Conservation (phyloP, 2,329 filamentous ascomycete species). For the Aspergillus cejpii region DNA sequence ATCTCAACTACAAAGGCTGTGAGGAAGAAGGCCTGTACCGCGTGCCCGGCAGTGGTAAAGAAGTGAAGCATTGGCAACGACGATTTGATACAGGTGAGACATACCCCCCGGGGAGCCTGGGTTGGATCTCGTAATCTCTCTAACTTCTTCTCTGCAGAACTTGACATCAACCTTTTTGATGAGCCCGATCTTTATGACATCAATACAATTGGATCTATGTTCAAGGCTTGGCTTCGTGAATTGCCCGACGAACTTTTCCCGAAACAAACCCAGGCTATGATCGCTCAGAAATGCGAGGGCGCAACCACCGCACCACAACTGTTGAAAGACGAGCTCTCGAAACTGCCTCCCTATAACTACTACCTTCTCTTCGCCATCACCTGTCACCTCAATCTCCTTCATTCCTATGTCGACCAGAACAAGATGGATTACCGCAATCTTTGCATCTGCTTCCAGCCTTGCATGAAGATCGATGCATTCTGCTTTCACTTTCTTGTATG, state of each 20-base stretch:
- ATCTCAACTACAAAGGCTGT: conserved; percentile 87
- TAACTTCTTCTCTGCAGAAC: conserved; percentile 49
- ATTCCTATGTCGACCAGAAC: conserved; percentile 90
- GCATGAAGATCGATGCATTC: conserved; percentile 91
- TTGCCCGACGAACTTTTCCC: conserved; percentile 92
- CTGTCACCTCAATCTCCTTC: conserved; percentile 83
- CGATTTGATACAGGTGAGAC: conserved; percentile 73
- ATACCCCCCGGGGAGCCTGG: background rate
- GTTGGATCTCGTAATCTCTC: background rate
- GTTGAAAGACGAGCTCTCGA: conserved; percentile 85
- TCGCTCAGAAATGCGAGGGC: conserved; percentile 71
- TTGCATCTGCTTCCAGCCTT: conserved; percentile 94
- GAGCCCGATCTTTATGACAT: conserved; percentile 88
- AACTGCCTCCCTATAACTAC: conserved; percentile 93
- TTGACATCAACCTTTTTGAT: conserved; percentile 83
- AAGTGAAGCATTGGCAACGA: conserved; percentile 89
- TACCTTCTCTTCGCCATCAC: conserved; percentile 96
- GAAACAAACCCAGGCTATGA: conserved; percentile 70
- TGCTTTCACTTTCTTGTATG: conserved; percentile 94
- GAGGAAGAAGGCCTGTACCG: conserved; percentile 92
- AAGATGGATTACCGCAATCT: conserved; percentile 97
- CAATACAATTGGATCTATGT: conserved; percentile 91
- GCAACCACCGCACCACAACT: conserved; percentile 74
- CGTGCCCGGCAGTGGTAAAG: conserved; percentile 80
- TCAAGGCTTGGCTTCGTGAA: conserved; percentile 92